phyloP scores from a whole-genome alignment of 306 rosid genomes.

The Inga oerstediana region DNA sequence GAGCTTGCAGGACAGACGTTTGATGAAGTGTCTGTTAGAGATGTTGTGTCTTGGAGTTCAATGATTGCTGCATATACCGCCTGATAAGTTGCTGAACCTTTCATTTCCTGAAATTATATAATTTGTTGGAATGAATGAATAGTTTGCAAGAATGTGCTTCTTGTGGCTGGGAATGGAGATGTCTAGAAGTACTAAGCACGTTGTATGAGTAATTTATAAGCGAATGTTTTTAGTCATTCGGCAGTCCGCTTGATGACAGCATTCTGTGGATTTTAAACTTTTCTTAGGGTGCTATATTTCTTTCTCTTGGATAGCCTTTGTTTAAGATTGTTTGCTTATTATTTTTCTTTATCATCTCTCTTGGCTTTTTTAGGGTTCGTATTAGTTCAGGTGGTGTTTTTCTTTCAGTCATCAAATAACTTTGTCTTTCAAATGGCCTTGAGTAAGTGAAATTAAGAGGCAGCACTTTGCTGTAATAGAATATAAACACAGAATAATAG shows the following conservation, averaged over 20 bases:
- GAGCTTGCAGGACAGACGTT: constrained; percentile 46
- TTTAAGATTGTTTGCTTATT: background rate
- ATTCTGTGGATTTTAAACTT: background rate
- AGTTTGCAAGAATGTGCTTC: background rate
- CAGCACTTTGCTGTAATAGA: no score
- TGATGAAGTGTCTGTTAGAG: constrained; percentile 56
- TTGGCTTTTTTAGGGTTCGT: no score
- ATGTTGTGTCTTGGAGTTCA: constrained; percentile 67
- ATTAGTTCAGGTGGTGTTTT: no score
- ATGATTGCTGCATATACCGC: constrained; percentile 57
- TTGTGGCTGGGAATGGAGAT: background rate
- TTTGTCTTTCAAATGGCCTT: no score
- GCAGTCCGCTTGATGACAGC: background rate
- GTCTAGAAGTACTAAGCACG: background rate
- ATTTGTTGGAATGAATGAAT: background rate
- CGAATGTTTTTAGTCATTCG: background rate
- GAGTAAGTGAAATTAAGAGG: no score
- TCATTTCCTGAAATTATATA: background rate
- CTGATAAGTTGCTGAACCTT: constrained; percentile 20
- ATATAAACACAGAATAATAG: no score
- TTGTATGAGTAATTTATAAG: background rate
- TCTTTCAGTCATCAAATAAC: no score
- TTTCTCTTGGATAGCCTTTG: background rate
- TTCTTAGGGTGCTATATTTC: background rate
- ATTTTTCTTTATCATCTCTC: no score